Evolutionary conservation across 257 asterid species (phyloP), one percentile per base, ranked within the genome.

Genomic region (Solanum sejunctum): DNA sequence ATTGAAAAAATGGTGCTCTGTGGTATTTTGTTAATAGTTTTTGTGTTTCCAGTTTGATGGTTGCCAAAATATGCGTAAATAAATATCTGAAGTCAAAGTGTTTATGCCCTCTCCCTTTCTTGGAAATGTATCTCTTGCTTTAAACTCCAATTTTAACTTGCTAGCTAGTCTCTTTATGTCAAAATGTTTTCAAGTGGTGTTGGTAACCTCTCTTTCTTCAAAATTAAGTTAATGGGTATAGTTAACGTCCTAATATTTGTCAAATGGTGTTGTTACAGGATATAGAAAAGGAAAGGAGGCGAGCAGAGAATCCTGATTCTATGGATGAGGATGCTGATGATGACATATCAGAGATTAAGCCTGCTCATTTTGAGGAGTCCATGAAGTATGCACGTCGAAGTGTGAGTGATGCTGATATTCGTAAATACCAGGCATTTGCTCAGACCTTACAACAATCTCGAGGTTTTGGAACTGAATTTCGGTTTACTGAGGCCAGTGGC

Each of bases 331-430:
- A 91, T 43, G 91, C 71, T 11, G 91, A 86, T 45, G 95, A 90
- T 28, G 95, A 92, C 66, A 89, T 89, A 36, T 75, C 92, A 2
- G 95, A 92, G 87, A 92, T 92, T 32, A 92, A 89, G 91, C 88
- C 91, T 57, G 91, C 92, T 10, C 95, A 92, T 85, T 92, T 92
- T 58, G 95, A 92, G 91, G 95, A 92, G 87, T 91, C 94, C 39
- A 91, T 92, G 95, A 92, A 91, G 85, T 92, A 84, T 83, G 95
- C 94, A 6, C 93, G 94, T 51, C 86, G 93, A 72, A 92, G 95
- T 85, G 95, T 91, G 47, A 92, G 95, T 80, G 94, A 91, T 64
- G 94, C 94, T n/a, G 95, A 92, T 88, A 92, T 92, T n/a, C 92
- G 93, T 23, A 92, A 91, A 87, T 92, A 92, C 89, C 94, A 91